Evolutionary conservation across 257 asterid genomes (phyloP).

Genomic region (Prunella vulgaris): DNA sequence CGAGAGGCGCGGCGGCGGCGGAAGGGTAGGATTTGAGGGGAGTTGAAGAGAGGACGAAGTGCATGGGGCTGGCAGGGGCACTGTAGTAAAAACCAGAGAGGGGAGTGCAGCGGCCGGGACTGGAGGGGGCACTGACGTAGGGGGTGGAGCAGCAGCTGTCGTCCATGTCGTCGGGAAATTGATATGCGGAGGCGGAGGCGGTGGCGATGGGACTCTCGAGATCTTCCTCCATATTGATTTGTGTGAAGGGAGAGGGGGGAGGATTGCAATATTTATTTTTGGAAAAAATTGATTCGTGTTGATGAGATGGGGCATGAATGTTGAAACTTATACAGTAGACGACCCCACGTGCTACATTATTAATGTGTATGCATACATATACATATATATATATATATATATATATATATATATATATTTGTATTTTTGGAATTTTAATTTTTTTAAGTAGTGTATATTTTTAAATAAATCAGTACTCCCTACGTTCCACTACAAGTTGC

Average conservation of each 20-base stretch:
- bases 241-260: not conserved
- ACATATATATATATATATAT: no score
- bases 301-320: not conserved
- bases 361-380: not conserved
- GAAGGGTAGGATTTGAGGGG: slow-evolving; percentile 24
- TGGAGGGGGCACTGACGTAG: slow-evolving; percentile 87
- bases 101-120: slow-evolving; percentile 60
- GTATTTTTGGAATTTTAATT: no score
- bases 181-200: slow-evolving; percentile 20
- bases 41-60: slow-evolving; percentile 45
- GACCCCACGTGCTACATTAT: not conserved
- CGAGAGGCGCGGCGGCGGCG: slow-evolving; percentile 13
- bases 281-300: not conserved
- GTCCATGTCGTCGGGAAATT: slow-evolving; percentile 48
- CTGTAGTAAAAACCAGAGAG: slow-evolving; percentile 65
- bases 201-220: slow-evolving; percentile 30
- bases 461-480: no score
- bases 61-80: slow-evolving; percentile 93
- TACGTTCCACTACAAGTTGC: no score
- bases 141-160: slow-evolving; percentile 91
- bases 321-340: not conserved
- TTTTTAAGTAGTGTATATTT: no score
- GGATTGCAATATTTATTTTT: not conserved
- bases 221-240: slow-evolving; percentile 34
- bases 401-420: no score